Evolutionary conservation across 345 rosid genomes (phyloP), one percentile per base, ranked within the genome.

Genomic region (Eucalyptus pumila): DNA sequence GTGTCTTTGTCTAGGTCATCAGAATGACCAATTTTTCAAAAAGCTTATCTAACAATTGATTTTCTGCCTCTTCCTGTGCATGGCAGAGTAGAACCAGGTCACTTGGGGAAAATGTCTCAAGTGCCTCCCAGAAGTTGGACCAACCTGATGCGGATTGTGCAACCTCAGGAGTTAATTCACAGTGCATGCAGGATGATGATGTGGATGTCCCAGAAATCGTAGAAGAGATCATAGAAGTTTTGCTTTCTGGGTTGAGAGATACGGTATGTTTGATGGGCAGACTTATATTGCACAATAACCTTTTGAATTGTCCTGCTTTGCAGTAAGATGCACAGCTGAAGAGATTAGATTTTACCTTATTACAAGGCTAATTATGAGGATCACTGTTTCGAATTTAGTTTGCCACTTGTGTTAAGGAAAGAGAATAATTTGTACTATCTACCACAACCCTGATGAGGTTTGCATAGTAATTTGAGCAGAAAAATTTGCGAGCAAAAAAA

Each of bases 181-280:
- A 91, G 91, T 89, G 80, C 90, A 62, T 91, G 26, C 91, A 94
- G 90, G 98, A 94, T 89, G 98, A 95, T 90, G 98, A 93, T 88
- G 95, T 95, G 95, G 97, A 98, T 56, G 94, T 98, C 90, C 99
- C 99, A 62, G 98, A 97, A 69, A 92, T 94, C 88, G 48, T 98
- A 85, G 99, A 98, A 93, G 98, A 98, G 91, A 96, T 96, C 51
- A 94, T 98, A 88, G 99, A 95, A 90, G 94, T 97, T 95, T 90
- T 97, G 89, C 98, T 98, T 87, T 91, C 95, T 92, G 98, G 98
- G 89, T 91, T 98, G 93, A 95, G 93, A 90, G 99, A 98, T 91
- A 94, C 95, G 95, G 99, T 98, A 95, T 89, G 97, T 93, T 87
- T 86, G 72, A 88, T 48, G 91, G 45, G 58, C 34, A 49, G 52